Evolutionary conservation across 202 grass and related monocot species (phyloP), one percentile per base, ranked within the genome.

Genomic region (Dendrocalamus latiflorus): DNA sequence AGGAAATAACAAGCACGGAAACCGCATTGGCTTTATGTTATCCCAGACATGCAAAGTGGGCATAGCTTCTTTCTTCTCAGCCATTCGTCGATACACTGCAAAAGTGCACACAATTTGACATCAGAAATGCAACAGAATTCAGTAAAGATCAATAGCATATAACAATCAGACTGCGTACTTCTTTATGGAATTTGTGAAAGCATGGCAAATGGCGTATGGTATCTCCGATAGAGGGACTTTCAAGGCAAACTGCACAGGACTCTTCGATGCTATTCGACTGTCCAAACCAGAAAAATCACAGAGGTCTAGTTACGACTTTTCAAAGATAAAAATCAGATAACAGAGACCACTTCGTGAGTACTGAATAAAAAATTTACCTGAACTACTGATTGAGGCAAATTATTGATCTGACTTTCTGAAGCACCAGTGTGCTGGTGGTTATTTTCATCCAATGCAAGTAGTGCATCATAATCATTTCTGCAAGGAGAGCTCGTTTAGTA

Each of bases 171-270:
- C 20, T 17, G 51, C 72, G 49, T 86, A 94, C 90, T 41, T 97
- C 86, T 93, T 97, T 93, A 75, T 97, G 95, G 63, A 97, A 97
- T 82, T 90, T 93, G 48, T 97, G 95, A 60, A 94, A 86, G 92
- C 94, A 97, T 78, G 90, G 92, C 59, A 97, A 70, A 90, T 92
- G 92, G 39, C 88, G 88, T 21, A 97, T 88, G 70, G 86, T 93
- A 49, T 93, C 90, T 86, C 94, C 94, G 8, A 91, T 21, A 33
- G 77, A 83, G 16, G 86, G 94, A 56, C 82, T 92, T 66, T 94
- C 92, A 8, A 93, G 92, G 82, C 92, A 97, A 76, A 97, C 86
- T 26, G 88, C 81, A 71, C 94, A 97, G 3, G 91, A 76, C n/a
- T 97, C 94, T 81, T 89, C 81, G 2, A 68, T n/a, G n/a, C n/a